Percentiles rank a stretch among this genome's conserved stretches.
These are phyloP conservation scores for Juglanconis sp. DNA, from an alignment of 2,329 filamentous ascomycete species.

Conservation along the genomic window DNA sequence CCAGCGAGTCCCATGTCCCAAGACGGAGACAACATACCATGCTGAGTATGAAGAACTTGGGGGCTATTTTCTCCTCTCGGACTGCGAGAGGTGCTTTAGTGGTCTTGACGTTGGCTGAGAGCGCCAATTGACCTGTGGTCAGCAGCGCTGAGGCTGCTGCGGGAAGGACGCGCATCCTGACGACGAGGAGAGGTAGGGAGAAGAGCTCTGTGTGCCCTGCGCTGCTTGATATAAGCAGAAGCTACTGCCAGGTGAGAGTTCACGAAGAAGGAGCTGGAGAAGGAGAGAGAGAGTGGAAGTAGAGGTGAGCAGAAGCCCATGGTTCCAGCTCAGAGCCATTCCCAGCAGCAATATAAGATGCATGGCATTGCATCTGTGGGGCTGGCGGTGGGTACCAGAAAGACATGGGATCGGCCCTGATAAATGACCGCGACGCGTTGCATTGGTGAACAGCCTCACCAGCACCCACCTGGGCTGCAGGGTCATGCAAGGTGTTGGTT, in stretches of 20 bases:
- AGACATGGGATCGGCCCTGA: no score
- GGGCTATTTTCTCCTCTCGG: conserved; percentile 38
- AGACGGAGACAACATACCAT: conserved; percentile 43
- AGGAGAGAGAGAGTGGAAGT: not conserved
- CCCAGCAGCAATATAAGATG: not conserved
- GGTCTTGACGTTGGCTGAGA: conserved; percentile 4
- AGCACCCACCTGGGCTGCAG: no score
- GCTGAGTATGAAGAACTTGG: conserved; percentile 61
- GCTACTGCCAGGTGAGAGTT: not conserved
- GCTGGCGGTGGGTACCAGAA: no score
- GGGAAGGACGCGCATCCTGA: conserved; percentile 14
- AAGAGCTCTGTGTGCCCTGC: not conserved
- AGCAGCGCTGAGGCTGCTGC: conserved; percentile 13
- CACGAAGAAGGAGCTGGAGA: not conserved
- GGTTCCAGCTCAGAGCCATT: not conserved
- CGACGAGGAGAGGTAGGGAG: not conserved
- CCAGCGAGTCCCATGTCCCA: not conserved
- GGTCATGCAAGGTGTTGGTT: no score
- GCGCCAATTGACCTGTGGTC: conserved; percentile 8
- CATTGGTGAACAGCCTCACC: no score
- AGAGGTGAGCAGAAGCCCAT: not conserved
- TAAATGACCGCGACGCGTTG: no score
- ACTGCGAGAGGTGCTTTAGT: not conserved
- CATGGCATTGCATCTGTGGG: no score
- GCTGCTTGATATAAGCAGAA: not conserved